phyloP scores from a whole-genome alignment of 2,329 filamentous ascomycete genomes.

The Aspergillus jensenii region DNA sequence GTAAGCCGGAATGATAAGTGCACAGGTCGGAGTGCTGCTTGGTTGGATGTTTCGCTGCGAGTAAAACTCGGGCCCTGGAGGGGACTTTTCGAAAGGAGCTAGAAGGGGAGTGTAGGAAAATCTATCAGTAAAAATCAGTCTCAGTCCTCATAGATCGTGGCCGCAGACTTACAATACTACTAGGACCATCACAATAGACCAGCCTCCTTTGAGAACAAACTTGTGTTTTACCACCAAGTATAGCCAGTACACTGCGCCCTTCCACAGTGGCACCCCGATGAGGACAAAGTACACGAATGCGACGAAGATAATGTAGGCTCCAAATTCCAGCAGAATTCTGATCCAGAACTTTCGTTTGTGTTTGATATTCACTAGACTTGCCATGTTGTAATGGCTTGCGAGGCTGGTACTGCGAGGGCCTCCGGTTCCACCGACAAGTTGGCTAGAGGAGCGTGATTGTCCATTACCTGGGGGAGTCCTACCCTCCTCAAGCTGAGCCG shows the following conservation, averaged over 20 bases:
- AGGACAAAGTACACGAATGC: slow-evolving; percentile 49
- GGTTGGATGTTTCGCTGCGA: slow-evolving; percentile 16
- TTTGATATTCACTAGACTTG: not conserved
- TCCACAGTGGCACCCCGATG: slow-evolving; percentile 48
- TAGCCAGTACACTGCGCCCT: slow-evolving; percentile 45
- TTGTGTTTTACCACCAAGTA: slow-evolving; percentile 44
- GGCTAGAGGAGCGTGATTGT: not conserved
- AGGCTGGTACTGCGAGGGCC: not conserved
- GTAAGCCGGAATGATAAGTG: not conserved
- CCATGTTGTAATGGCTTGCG: not conserved
- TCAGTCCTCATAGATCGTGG: slow-evolving; percentile 1
- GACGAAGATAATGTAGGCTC: slow-evolving; percentile 33
- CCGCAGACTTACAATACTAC: slow-evolving; percentile 31
- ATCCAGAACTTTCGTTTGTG: not conserved
- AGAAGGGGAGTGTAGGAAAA: slow-evolving; percentile 33
- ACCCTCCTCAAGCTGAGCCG: not conserved
- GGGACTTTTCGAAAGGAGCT: slow-evolving; percentile 34
- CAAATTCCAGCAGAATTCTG: not conserved
- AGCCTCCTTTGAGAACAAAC: slow-evolving; percentile 42
- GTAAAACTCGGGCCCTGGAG: slow-evolving; percentile 20
- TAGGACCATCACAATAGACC: slow-evolving; percentile 42
- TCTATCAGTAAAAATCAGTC: slow-evolving; percentile 14
- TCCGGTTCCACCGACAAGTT: not conserved
- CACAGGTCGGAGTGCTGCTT: slow-evolving; percentile 33
- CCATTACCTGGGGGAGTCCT: not conserved